These are phyloP conservation scores for Cladosporium colombiae DNA, from an alignment of 2,329 filamentous ascomycete genomes.

Conservation along the genomic window DNA sequence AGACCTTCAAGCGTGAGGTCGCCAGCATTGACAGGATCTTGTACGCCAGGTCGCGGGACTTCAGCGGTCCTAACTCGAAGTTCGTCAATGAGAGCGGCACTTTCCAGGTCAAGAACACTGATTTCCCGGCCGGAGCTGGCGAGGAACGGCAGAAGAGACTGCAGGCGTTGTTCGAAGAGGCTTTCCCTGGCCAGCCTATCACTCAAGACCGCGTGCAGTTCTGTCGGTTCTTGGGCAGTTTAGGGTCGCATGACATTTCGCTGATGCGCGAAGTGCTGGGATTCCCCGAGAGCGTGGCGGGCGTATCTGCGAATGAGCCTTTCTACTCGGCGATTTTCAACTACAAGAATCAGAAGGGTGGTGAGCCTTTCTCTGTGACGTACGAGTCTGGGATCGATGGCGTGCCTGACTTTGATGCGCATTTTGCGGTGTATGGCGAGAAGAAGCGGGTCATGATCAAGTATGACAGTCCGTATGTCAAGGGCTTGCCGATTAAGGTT, in stretches of 20 bases:
- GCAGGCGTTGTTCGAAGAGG: slow-evolving; percentile 37
- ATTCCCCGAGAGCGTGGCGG: slow-evolving; percentile 49
- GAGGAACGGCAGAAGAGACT: slow-evolving; percentile 30
- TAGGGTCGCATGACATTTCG: slow-evolving; percentile 58
- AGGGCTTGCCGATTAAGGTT: slow-evolving; percentile 55
- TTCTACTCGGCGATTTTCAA: slow-evolving; percentile 46
- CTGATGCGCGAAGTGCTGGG: slow-evolving; percentile 57
- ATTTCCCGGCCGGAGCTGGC: slow-evolving; percentile 39
- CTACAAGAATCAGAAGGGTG: slow-evolving; percentile 37
- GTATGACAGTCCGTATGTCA: slow-evolving; percentile 61
- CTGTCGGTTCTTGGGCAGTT: slow-evolving; percentile 48
- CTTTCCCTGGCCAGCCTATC: slow-evolving; percentile 35
- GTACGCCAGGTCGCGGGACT: slow-evolving; percentile 57
- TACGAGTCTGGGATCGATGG: slow-evolving; percentile 60
- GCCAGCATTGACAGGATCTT: slow-evolving; percentile 52
- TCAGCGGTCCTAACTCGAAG: slow-evolving; percentile 56
- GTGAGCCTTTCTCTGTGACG: slow-evolving; percentile 50
- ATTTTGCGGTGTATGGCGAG: slow-evolving; percentile 54
- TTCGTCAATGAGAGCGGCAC: slow-evolving; percentile 54
- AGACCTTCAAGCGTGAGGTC: slow-evolving; percentile 56
- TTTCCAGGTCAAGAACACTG: slow-evolving; percentile 47
- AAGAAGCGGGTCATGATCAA: slow-evolving; percentile 57
- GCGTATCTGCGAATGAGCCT: slow-evolving; percentile 45
- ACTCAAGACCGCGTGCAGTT: slow-evolving; percentile 35
- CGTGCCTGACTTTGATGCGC: slow-evolving; percentile 56